Evolutionary conservation across 257 asterid genomes (phyloP), one percentile per base, ranked within the genome.

Genomic region (Nicotiana sylvestris): DNA sequence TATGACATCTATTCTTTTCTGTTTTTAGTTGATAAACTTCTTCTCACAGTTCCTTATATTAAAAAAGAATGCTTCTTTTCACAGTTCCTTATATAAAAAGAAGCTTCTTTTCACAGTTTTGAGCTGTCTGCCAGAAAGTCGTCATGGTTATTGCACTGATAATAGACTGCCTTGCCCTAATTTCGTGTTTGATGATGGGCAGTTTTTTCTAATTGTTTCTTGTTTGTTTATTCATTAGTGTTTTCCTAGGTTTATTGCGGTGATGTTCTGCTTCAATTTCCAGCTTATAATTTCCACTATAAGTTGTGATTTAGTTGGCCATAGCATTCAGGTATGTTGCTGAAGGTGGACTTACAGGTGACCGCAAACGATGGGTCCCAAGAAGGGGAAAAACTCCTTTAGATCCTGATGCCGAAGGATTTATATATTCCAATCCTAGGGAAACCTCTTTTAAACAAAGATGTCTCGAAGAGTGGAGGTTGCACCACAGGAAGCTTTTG

Each of bases 341-440:
- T 49, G 99, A 96, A 88, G 99, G 99, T 82, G 99, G 99, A 84
- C 98, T 96, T 66, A 94, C 98, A 12, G 99, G 99, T 87, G 98
- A 92, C 49, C 96, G 99, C 83, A 96, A 93, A 84, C 88, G 99
- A 82, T 96, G 99, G 98, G 99, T 96, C 39, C 99, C 99, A 76
- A 97, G 97, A 80, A 88, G 95, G 86, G 99, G 99, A 79, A 96
- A 96, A 90, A 85, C 98, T 86, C 99, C 99, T 84, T 86, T 96
- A 82, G 99, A 96, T 87, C 99, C 98, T 69, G 99, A 96, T 90
- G 98, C 91, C 35, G 95, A 92, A 60, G 99, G 99, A 67, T 96
- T 91, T 84, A 86, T 89, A 83, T 96, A 96, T 84, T 93, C 97
- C 70, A 92, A 90, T 82, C 99, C 99, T 80, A 89, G 87, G 86